Percentiles rank a stretch among this genome's conserved stretches.
phyloP scores from a whole-genome alignment of 2,329 filamentous ascomycete genomes.

The Blastomyces gilchristii region DNA sequence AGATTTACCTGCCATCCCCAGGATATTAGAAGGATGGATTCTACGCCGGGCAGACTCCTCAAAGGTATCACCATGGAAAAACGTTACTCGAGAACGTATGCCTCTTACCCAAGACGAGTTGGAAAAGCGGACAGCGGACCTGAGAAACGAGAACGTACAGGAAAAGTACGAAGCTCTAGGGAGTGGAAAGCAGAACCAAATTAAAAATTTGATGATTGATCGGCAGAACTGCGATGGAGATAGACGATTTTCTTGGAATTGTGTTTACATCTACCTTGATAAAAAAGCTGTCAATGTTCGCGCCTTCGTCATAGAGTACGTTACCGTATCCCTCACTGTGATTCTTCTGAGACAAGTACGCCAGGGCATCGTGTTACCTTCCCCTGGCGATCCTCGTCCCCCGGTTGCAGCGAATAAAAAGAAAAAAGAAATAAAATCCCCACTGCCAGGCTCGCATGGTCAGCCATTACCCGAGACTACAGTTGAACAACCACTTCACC shows the following conservation, averaged over 20 bases:
- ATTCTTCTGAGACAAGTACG: slow-evolving; percentile 25
- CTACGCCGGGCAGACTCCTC: slow-evolving; percentile 25
- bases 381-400: slow-evolving; percentile 10
- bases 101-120: slow-evolving; percentile 26
- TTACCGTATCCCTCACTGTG: slow-evolving; percentile 27
- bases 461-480: not conserved
- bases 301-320: slow-evolving; percentile 18
- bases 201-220: slow-evolving; percentile 29
- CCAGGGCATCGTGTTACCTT: slow-evolving; percentile 12
- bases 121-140: slow-evolving; percentile 23
- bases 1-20: not conserved
- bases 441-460: not conserved
- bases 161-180: slow-evolving; percentile 25
- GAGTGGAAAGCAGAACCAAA: slow-evolving; percentile 23
- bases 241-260: slow-evolving; percentile 28
- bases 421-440: not conserved
- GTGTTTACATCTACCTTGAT: slow-evolving; percentile 26
- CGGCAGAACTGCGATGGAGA: slow-evolving; percentile 20
- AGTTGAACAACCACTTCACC: not conserved
- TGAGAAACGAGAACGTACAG: slow-evolving; percentile 20
- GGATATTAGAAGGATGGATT: slow-evolving; percentile 27
- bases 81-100: slow-evolving; percentile 24
- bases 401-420: slow-evolving; percentile 3
- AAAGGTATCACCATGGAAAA: slow-evolving; percentile 25
- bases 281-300: slow-evolving; percentile 22